Conservation (phyloP, 768 basidiomycete genomes). For the Mycena alexandri region DNA sequence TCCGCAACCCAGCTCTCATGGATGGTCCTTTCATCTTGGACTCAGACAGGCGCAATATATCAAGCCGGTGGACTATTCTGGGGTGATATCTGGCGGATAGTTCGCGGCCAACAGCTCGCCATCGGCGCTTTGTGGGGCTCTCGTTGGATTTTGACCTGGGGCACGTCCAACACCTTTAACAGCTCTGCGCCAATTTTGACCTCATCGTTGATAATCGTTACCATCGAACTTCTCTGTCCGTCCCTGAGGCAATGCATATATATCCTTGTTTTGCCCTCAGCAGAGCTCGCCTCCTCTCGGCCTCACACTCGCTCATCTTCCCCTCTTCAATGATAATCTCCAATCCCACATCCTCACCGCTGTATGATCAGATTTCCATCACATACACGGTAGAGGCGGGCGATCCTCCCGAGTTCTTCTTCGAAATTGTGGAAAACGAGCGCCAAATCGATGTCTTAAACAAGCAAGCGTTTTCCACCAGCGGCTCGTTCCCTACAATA, state of each 20-base stretch:
- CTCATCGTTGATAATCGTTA: neutral
- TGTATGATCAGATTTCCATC: neutral
- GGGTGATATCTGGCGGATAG: neutral
- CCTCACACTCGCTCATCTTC: neutral
- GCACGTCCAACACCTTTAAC: too few relatives aligned
- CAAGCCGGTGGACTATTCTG: neutral
- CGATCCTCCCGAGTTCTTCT: conserved; percentile 29
- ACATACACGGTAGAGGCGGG: conserved; percentile 27
- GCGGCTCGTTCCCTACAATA: conserved; percentile 26
- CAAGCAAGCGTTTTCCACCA: conserved; percentile 8
- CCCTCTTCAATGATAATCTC: conserved; percentile 24
- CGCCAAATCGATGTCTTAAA: neutral
- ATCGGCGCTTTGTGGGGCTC: neutral
- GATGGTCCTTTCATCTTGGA: neutral
- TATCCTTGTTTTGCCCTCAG: neutral
- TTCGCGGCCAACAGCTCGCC: neutral
- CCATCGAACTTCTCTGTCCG: conserved; percentile 2
- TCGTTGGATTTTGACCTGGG: too few relatives aligned
- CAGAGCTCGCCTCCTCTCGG: neutral
- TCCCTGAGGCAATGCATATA: neutral
- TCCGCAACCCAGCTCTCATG: neutral
- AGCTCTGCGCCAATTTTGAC: neutral
- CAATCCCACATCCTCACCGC: neutral
- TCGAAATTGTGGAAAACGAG: conserved; percentile 22
- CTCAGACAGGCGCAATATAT: neutral